phyloP scores from a whole-genome alignment of 345 rosid species.

The Pseudoturritis turrita region DNA sequence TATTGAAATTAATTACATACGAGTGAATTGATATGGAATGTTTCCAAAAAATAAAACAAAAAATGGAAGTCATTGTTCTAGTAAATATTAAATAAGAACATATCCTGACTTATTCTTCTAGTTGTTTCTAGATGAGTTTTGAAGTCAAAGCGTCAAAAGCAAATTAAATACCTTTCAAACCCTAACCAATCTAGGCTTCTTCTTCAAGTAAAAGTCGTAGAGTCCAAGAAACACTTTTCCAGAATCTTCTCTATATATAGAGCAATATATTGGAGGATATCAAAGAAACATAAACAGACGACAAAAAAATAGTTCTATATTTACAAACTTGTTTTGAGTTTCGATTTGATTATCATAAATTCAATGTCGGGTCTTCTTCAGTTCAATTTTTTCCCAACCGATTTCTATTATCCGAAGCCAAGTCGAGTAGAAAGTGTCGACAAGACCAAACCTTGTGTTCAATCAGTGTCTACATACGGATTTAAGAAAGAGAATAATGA shows the following conservation, averaged over 20 bases:
- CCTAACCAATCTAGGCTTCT: conserved; percentile 9
- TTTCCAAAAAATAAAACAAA: background rate
- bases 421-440: conserved; percentile 9
- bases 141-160: conserved; percentile 1
- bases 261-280: background rate
- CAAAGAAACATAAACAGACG: background rate
- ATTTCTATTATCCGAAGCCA: conserved; percentile 37
- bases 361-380: conserved; percentile 35
- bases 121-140: conserved; percentile 8
- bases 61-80: background rate
- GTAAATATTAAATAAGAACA: background rate
- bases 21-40: background rate
- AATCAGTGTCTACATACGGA: background rate
- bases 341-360: background rate
- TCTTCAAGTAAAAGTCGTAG: conserved; percentile 26
- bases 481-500: background rate
- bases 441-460: conserved; percentile 17
- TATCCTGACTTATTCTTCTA: background rate
- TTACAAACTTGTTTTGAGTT: background rate
- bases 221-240: conserved; percentile 9
- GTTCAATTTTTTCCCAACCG: conserved; percentile 48
- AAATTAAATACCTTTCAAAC: background rate
- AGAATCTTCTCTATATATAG: background rate
- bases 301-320: background rate
- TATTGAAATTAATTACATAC: background rate